These are phyloP conservation scores for Scedosporium boydii DNA, from an alignment of 2,329 filamentous ascomycete genomes.

Conservation along the genomic window DNA sequence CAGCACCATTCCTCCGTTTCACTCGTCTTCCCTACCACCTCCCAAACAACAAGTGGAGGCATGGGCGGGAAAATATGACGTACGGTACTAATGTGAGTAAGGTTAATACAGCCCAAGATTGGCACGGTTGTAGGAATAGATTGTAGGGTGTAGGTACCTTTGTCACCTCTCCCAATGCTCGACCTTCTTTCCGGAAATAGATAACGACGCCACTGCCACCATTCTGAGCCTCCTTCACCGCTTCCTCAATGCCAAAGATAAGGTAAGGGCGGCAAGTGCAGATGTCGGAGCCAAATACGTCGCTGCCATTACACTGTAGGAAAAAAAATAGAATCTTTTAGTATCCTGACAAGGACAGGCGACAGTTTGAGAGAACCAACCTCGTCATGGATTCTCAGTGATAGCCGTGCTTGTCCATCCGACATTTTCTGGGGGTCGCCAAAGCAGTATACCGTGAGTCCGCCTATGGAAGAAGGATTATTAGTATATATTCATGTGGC, in stretches of 20 bases:
- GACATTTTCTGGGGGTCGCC: constrained; percentile 92
- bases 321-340: background rate
- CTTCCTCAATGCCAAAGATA: constrained; percentile 94
- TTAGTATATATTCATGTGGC: constrained; percentile 9
- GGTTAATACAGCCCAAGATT: background rate
- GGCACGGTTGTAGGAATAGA: background rate
- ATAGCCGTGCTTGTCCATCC: constrained; percentile 69
- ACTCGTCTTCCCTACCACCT: too few species aligned
- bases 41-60: too few species aligned
- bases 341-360: background rate
- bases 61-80: background rate
- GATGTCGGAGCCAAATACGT: constrained; percentile 96
- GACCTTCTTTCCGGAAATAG: constrained; percentile 96
- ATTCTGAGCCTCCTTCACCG: constrained; percentile 91
- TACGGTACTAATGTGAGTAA: constrained; percentile 11
- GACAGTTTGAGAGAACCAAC: constrained; percentile 21
- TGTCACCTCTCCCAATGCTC: constrained; percentile 89
- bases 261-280: constrained; percentile 94
- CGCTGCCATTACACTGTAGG: constrained; percentile 78
- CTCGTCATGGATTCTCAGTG: constrained; percentile 70
- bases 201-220: constrained; percentile 93
- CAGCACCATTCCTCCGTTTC: too few species aligned
- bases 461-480: constrained; percentile 36
- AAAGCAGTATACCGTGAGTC: constrained; percentile 93
- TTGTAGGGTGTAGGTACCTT: constrained; percentile 54